Percentiles rank a stretch among this genome's conserved stretches.
Evolutionary conservation across 1,139 yeast species (phyloP).

Genomic region (Ogataea hybrid): DNA sequence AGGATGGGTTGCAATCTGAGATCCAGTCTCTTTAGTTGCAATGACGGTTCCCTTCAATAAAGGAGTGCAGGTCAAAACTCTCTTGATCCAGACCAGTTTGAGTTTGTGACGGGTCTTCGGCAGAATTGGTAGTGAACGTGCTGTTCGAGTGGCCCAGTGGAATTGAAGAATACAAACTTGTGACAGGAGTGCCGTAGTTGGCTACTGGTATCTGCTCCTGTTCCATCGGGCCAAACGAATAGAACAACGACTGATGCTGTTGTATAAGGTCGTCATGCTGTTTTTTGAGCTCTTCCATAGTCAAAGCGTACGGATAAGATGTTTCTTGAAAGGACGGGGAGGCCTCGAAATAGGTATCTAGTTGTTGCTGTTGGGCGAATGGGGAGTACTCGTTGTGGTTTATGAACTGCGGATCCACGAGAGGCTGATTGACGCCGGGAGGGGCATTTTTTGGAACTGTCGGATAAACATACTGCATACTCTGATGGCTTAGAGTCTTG

Average conservation of each 20-base stretch:
- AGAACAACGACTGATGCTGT: constrained; percentile 13
- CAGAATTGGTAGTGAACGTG: background rate
- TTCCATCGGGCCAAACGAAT: constrained; percentile 12
- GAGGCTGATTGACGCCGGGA: constrained; percentile 10
- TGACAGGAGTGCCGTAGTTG: background rate
- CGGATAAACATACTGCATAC: background rate
- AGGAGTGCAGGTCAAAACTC: constrained; percentile 19
- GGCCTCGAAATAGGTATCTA: constrained; percentile 13
- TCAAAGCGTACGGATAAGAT: constrained; percentile 6
- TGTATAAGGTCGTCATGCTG: constrained; percentile 22
- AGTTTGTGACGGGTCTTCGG: background rate
- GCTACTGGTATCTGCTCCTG: constrained; percentile 1
- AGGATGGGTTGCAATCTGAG: constrained; percentile 10
- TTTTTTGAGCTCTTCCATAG: constrained; percentile 18
- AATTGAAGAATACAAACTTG: background rate
- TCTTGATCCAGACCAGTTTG: constrained; percentile 9
- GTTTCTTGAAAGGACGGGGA: background rate
- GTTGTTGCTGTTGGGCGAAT: constrained; percentile 9
- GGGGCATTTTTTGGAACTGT: background rate
- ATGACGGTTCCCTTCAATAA: constrained; percentile 12
- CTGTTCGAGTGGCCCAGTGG: background rate
- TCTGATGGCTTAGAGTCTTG: constrained; percentile 7
- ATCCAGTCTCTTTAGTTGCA: constrained; percentile 3
- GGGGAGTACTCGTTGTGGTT: constrained; percentile 6
- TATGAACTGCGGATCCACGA: constrained; percentile 17